A percentile compares a stretch with the other conserved stretches of the same genome.
Evolutionary conservation across 257 asterid genomes (phyloP).

Genomic region (Scutellaria baicalensis): DNA sequence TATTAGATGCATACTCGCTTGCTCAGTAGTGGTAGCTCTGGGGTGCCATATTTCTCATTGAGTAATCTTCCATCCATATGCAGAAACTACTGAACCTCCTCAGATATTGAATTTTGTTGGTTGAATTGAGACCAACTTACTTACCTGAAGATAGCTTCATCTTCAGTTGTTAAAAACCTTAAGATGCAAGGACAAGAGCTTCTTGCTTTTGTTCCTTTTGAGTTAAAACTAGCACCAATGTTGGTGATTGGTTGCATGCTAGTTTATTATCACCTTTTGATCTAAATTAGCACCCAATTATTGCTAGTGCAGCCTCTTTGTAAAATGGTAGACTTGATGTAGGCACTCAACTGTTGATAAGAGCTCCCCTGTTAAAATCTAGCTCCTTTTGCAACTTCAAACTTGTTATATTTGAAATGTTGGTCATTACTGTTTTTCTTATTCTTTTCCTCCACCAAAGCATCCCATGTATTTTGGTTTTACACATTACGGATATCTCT

Average conservation of each 20-base stretch:
- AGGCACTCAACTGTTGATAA: too few relatives aligned
- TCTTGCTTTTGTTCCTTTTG: not conserved
- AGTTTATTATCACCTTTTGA: not conserved
- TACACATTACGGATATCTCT: not conserved
- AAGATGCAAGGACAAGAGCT: not conserved
- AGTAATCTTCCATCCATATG: not conserved
- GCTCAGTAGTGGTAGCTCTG: not conserved
- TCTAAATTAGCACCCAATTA: not conserved
- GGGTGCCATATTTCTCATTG: not conserved
- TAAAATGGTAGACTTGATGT: too few relatives aligned
- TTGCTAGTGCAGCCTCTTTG: not conserved
- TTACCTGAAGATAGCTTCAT: not conserved
- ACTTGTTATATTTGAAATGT: not conserved
- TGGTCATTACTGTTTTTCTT: not conserved
- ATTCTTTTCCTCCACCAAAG: not conserved
- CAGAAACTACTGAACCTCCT: not conserved
- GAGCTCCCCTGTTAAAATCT: not conserved
- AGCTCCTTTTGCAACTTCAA: not conserved
- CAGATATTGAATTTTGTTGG: not conserved
- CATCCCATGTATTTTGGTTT: not conserved
- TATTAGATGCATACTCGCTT: not conserved
- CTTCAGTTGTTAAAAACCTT: not conserved
- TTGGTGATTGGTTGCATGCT: not conserved
- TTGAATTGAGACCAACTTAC: not conserved
- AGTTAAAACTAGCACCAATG: not conserved